Evolutionary conservation across 2,329 filamentous ascomycete species (phyloP).

Genomic region (Pestalotiopsis sp.): DNA sequence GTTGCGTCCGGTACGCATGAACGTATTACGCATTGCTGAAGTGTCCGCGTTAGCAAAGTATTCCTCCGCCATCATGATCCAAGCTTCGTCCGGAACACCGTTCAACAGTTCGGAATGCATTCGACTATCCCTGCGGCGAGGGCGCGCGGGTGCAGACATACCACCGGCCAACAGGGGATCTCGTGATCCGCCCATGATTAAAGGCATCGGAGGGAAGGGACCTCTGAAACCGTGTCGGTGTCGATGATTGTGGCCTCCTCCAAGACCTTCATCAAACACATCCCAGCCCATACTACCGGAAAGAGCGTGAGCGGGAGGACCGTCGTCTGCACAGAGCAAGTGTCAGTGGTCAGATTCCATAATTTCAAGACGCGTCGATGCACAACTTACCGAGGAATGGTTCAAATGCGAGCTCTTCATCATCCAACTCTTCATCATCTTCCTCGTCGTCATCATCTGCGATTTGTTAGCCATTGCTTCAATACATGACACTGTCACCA

Average conservation of each 20-base stretch:
- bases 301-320: slow-evolving; percentile 45
- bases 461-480: slow-evolving; percentile 23
- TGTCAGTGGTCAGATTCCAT: not conserved
- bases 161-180: slow-evolving; percentile 29
- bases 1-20: slow-evolving; percentile 56
- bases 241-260: slow-evolving; percentile 44
- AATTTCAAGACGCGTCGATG: slow-evolving; percentile 1
- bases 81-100: no score
- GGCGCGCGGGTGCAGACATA: slow-evolving; percentile 22
- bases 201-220: slow-evolving; percentile 56
- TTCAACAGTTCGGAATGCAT: no score
- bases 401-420: slow-evolving; percentile 66
- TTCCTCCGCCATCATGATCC: not conserved
- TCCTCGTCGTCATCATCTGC: slow-evolving; percentile 49
- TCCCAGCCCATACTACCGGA: slow-evolving; percentile 59
- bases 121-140: not conserved
- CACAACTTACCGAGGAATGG: slow-evolving; percentile 57
- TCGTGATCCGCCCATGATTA: slow-evolving; percentile 32
- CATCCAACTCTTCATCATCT: slow-evolving; percentile 72
- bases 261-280: slow-evolving; percentile 51
- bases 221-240: slow-evolving; percentile 59
- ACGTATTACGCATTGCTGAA: slow-evolving; percentile 35
- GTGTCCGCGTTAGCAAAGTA: not conserved
- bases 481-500: slow-evolving; percentile 36
- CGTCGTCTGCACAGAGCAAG: slow-evolving; percentile 38